These are phyloP conservation scores for Aspergillus haitiensis DNA, from an alignment of 495 filamentous ascomycete genomes.

Conservation along the genomic window DNA sequence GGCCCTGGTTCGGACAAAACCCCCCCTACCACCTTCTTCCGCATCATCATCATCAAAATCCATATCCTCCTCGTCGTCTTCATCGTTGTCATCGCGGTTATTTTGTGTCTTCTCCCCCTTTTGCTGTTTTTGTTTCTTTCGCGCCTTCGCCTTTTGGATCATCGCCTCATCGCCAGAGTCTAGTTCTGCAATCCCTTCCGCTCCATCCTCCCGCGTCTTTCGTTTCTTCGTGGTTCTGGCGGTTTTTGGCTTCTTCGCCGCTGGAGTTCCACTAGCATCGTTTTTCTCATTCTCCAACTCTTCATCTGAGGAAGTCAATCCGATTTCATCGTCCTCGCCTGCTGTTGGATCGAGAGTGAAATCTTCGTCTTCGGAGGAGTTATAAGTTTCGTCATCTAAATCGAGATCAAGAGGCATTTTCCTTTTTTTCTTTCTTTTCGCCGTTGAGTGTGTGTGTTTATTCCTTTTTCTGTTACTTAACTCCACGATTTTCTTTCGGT, in stretches of 20 bases:
- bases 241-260: slow-evolving; percentile 45
- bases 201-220: slow-evolving; percentile 2
- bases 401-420: slow-evolving; percentile 37
- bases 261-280: slow-evolving; percentile 22
- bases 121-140: slow-evolving; percentile 44
- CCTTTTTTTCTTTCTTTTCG: neutral
- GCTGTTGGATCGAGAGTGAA: slow-evolving; percentile 62
- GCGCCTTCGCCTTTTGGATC: slow-evolving; percentile 56
- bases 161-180: slow-evolving; percentile 80
- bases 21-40: slow-evolving; percentile 69
- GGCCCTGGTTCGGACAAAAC: slow-evolving; percentile 78
- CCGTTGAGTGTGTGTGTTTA: neutral
- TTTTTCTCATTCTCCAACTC: slow-evolving; percentile 29
- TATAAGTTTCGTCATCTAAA: slow-evolving; percentile 59
- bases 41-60: slow-evolving; percentile 51
- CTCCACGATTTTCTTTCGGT: too few relatives aligned
- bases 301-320: slow-evolving; percentile 12
- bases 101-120: neutral
- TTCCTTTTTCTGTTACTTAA: too few relatives aligned
- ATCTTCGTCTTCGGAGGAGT: slow-evolving; percentile 73
- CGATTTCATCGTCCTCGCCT: slow-evolving; percentile 44
- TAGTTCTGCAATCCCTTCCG: slow-evolving; percentile 39
- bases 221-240: slow-evolving; percentile 21
- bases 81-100: slow-evolving; percentile 31
- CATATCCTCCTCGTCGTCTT: slow-evolving; percentile 57